phyloP scores from a whole-genome alignment of 306 rosid species.

The Acacia acuminata region DNA sequence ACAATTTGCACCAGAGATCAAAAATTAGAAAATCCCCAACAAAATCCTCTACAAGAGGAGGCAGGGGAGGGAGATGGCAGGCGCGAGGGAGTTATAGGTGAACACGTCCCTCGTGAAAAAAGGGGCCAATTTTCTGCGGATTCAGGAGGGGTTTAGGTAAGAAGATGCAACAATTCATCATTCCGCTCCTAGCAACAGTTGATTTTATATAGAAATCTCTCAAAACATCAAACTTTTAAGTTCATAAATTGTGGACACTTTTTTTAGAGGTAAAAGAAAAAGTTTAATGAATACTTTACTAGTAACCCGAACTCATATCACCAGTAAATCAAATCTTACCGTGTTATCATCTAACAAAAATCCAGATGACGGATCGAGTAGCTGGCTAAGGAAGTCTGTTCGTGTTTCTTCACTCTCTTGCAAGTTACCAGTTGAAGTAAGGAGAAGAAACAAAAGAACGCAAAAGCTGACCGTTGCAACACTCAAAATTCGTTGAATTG shows the following conservation, averaged over 20 bases:
- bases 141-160: background rate
- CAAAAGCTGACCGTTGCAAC: conserved; percentile 51
- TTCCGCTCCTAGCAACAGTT: background rate
- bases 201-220: background rate
- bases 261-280: background rate
- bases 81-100: background rate
- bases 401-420: conserved; percentile 44
- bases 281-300: background rate
- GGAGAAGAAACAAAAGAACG: conserved; percentile 53
- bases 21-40: background rate
- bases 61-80: background rate
- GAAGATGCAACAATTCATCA: background rate
- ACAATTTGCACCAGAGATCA: background rate
- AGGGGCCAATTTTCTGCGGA: background rate
- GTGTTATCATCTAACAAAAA: conserved; percentile 47
- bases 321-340: conserved; percentile 57
- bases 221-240: conserved; percentile 14
- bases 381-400: conserved; percentile 50
- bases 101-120: background rate
- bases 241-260: background rate
- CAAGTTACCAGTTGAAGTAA: conserved; percentile 42
- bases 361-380: conserved; percentile 61
- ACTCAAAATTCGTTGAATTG: conserved; percentile 52
- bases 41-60: background rate
- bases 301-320: conserved; percentile 14